Evolutionary conservation across 768 basidiomycete genomes (phyloP), one percentile per base, ranked within the genome.

Genomic region (Suillus sp.): DNA sequence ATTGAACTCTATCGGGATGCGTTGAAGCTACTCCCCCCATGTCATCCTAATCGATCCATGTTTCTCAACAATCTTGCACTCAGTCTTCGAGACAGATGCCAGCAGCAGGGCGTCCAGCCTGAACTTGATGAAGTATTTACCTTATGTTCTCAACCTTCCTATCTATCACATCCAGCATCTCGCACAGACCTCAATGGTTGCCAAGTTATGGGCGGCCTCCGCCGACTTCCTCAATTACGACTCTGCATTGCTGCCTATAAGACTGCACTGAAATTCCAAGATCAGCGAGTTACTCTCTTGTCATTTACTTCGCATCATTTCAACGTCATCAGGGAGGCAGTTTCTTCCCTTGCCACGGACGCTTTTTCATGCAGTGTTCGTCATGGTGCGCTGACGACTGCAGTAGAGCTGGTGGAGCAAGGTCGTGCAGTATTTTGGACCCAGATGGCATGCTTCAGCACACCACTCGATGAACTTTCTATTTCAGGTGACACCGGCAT

Each of bases 361-460:
- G 50, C 50, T 9, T 30, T 51, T 9, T 51, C 27, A 1, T 51
- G 50, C 4, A 18, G 27, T 30, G 8, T 51, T 30, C 27, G 50
- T 30, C 27, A 16, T 10, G 4, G 16, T 20, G 27, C 3, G 6
- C 13, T 13, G 16, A 38, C 40, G 14, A 48, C 25, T 14, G 43
- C 43, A 0, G 43, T 43, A 3, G 43, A 43, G 4, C 43, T 43
- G 10, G 8, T 43, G 43, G 43, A 75, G 42, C 72, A 76, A 34
- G 74, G 75, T 1, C 67, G 72, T 3, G 69, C 68, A 4, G 37
- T 42, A 4, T 27, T 76, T 25, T 76, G 75, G 75, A 67, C 75
- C 2, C 69, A 74, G 10, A 25, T 76, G 59, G 64, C 67, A 2
- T 68, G 72, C 27, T 70, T 64, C 38, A 69, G 67, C 14, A 71